phyloP scores from a whole-genome alignment of 176 grass and related monocot species.

The Poa pratensis region DNA sequence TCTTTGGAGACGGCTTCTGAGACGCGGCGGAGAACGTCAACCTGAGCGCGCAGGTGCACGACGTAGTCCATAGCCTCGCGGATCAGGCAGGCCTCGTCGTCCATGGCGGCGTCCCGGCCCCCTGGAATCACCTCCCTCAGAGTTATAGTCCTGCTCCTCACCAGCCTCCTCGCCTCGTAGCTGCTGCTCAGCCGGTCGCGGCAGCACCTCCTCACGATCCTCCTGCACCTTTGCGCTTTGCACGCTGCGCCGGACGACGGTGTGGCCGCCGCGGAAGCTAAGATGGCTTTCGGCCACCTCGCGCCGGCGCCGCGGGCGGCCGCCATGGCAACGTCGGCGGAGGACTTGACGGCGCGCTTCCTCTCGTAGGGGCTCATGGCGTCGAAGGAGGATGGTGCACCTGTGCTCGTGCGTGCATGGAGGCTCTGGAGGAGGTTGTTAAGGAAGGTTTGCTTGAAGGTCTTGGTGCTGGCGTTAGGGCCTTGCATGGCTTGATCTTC shows the following conservation, averaged over 20 bases:
- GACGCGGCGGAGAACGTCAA: conserved; percentile 64
- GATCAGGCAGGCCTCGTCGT: conserved; percentile 53
- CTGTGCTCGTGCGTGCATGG: not conserved
- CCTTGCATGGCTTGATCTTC: too few species aligned
- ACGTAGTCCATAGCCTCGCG: conserved; percentile 75
- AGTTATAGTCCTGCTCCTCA: conserved; percentile 51
- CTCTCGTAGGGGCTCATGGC: conserved; percentile 50
- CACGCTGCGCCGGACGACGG: not conserved
- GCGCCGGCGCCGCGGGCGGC: conserved; percentile 26
- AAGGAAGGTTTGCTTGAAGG: conserved; percentile 50
- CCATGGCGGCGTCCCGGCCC: conserved; percentile 24
- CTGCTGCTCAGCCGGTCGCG: conserved; percentile 8
- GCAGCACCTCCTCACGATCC: conserved; percentile 32
- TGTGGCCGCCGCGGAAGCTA: not conserved
- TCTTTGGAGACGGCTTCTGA: conserved; percentile 39
- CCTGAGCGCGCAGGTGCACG: conserved; percentile 62
- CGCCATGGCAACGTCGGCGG: conserved; percentile 66
- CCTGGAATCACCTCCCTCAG: conserved; percentile 70
- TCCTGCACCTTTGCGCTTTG: conserved; percentile 45
- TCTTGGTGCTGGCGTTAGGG: not conserved
- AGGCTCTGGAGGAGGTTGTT: conserved; percentile 59
- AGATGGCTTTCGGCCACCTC: conserved; percentile 46
- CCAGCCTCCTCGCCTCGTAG: conserved; percentile 40
- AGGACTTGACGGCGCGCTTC: conserved; percentile 62
- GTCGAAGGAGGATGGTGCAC: not conserved